Percentiles rank a stretch among this genome's conserved stretches.
phyloP scores from a whole-genome alignment of 2,329 filamentous ascomycete species.

The Cladosporium sp. region DNA sequence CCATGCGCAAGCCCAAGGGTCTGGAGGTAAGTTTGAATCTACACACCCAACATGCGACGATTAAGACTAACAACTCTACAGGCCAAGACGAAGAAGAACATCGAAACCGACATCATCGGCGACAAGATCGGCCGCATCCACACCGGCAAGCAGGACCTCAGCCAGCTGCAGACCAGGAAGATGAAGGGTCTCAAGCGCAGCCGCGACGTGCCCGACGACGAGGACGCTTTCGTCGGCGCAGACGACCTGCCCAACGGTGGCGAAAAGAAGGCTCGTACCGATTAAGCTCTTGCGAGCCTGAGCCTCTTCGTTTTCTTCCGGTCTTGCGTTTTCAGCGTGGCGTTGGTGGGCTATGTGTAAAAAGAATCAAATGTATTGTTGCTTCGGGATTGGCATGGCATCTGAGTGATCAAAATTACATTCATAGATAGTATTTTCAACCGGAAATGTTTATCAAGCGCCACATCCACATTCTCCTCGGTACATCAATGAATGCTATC shows the following conservation, averaged over 20 bases:
- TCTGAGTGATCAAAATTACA: background rate
- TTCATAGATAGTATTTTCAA: background rate
- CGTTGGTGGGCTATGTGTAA: conserved; percentile 21
- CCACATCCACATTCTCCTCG: background rate
- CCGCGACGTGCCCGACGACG: conserved; percentile 61
- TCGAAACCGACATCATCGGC: conserved; percentile 84
- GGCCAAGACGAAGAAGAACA: conserved; percentile 86
- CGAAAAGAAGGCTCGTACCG: conserved; percentile 29
- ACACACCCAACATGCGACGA: background rate
- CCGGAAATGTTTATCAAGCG: background rate
- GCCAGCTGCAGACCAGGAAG: conserved; percentile 88
- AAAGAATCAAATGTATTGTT: conserved; percentile 16
- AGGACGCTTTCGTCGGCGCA: conserved; percentile 37
- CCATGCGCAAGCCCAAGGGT: conserved; percentile 80
- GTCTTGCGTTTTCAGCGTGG: conserved; percentile 27
- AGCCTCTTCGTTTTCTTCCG: conserved; percentile 3
- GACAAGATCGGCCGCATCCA: conserved; percentile 96
- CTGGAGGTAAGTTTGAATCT: conserved; percentile 57
- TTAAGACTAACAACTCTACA: conserved; percentile 35
- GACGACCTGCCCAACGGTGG: conserved; percentile 21
- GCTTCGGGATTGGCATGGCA: conserved; percentile 6
- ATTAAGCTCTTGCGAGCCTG: conserved; percentile 22
- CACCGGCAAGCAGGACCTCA: conserved; percentile 84
- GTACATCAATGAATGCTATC: background rate
- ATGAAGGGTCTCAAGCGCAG: conserved; percentile 97